Base-by-base conservation (phyloP, 139 green algal genomes). In the Pseudopediastrum boryanum region DNA sequence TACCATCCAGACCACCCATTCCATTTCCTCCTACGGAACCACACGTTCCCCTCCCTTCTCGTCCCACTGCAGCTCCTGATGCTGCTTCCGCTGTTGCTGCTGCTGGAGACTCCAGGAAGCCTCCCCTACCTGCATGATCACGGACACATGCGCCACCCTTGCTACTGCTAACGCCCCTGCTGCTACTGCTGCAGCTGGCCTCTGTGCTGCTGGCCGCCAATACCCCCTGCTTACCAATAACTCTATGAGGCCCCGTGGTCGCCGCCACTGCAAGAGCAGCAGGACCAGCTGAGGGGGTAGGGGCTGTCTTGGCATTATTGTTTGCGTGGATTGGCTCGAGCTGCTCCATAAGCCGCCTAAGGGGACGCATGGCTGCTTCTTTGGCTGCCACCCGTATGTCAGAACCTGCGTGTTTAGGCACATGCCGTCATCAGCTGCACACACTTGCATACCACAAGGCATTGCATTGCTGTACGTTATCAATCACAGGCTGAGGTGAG, bases 321-420 rank as follows among this genome's bases (percentile, higher is more conserved):
- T n/a, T n/a, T n/a, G n/a, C n/a, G n/a, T n/a, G n/a, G 27, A 50
- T 46, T n/a, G 78, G 63, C 70, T 92, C 88, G 51, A 92, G 66
- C 48, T 78, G 38, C 0, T 59, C 27, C 85, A 92, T 83, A 38
- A 92, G 75, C 8, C 88, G 66, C 3, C 89, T 35, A 52, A 93
- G 78, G 0, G 89, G 89, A 27, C 86, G 79, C 89, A 93, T 93
- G 4, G 89, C 89, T 31, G 86, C 84, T 64, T 93, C 89, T 52
- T 90, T 90, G 72, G 86, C 85, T 36, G 90, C 76, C 44, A 89
- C 75, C 13, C 66, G 64, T 51, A 93, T 81, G 52, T 93, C 88
- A 51, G 58, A 77, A 16, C 88, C 87, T 77, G 51, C 25, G 59
- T 9, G 19, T 46, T 4, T 19, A 77, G 5, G 6, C 12, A 48